A percentile compares a stretch with the other conserved stretches of the same genome.
These are phyloP conservation scores for Boletus rubroflammeus DNA, from an alignment of 768 basidiomycete species.

Conservation along the genomic window DNA sequence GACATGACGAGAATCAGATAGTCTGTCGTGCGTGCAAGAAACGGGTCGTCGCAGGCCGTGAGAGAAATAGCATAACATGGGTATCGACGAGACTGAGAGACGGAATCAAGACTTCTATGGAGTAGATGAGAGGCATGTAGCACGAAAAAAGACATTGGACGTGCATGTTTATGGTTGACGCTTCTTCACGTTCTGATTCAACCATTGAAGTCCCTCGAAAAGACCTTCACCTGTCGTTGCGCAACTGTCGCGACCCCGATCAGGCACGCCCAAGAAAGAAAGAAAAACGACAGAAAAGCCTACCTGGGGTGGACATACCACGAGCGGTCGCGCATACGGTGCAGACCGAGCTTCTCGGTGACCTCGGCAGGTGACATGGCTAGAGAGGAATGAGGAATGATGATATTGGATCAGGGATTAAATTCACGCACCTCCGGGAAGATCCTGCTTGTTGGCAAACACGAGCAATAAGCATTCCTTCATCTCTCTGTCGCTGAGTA, in stretches of 20 bases:
- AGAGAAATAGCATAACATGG: slow-evolving; percentile 34
- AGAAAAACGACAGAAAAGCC: slow-evolving; percentile 20
- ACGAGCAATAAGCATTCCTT: slow-evolving; percentile 94
- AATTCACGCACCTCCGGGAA: slow-evolving; percentile 77
- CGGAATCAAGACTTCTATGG: slow-evolving; percentile 15
- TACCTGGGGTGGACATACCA: slow-evolving; percentile 99
- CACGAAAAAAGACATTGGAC: slow-evolving; percentile 12
- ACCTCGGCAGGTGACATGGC: slow-evolving; percentile 99
- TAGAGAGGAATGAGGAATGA: slow-evolving; percentile 7
- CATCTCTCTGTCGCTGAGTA: slow-evolving; percentile 97
- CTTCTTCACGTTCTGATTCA: slow-evolving; percentile 96
- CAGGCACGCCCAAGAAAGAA: background rate
- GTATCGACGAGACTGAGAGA: slow-evolving; percentile 29
- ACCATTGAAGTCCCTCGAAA: slow-evolving; percentile 96
- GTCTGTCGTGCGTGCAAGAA: slow-evolving; percentile 36
- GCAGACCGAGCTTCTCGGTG: slow-evolving; percentile 92
- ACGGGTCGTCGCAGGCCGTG: slow-evolving; percentile 33
- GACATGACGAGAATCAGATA: slow-evolving; percentile 32
- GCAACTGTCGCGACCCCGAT: slow-evolving; percentile 52
- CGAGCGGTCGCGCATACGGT: slow-evolving; percentile 93
- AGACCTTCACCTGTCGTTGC: slow-evolving; percentile 96
- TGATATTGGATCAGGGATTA: background rate
- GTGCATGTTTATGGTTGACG: slow-evolving; percentile 58
- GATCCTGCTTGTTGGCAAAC: slow-evolving; percentile 99
- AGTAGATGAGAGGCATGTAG: slow-evolving; percentile 25